Base-by-base conservation (phyloP, 371 early-diverging fungal genomes). In the Saksenaea oblongispora region DNA sequence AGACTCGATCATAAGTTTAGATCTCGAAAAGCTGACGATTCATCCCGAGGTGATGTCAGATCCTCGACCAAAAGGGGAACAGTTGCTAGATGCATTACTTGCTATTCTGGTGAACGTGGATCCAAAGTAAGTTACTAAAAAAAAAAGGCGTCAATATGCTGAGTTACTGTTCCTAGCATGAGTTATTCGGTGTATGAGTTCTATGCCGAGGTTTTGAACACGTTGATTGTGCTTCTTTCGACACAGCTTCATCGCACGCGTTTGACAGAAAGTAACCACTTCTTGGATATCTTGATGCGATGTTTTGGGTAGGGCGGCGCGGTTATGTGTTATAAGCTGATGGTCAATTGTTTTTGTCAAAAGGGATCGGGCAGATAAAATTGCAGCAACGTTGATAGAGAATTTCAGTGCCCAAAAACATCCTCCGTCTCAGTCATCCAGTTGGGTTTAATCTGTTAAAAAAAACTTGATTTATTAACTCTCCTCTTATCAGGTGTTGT, bases 141-240 rank as follows among this genome's bases (percentile, higher is more conserved):
- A 58, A 55, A 24, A 17, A 15, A 24, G 18, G 31, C 5, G 14
- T 0, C 5, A 4, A 14, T 0, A 5, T 41, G 42, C 31, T 31
- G 42, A 41, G 14, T 59, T 36, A 8, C 41, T 42, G 13, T 17
- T 64, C 35, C 44, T 72, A 89, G 89, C 44, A 61, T 76, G 15
- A 84, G 76, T 15, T 75, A 80, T 31, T 78, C 85, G 1, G 78
- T 81, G 15, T 88, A 92, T 57, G 90, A 91, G 55, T 89, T 89
- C 67, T 92, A 92, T 69, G 69, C 85, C 14, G 91, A 92, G 67
- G 67, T 80, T 0, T 67, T 90, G 11, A 91, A 91, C 60, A 74
- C 83, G 17, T 59, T 91, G 22, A 74, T 89, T 44, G 85, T 86
- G 2, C 65, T 92, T 57, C 72, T 85, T 3, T 89, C 91, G 0